Evolutionary conservation across 306 rosid species (phyloP).

Genomic region (Cicer cuneatum): DNA sequence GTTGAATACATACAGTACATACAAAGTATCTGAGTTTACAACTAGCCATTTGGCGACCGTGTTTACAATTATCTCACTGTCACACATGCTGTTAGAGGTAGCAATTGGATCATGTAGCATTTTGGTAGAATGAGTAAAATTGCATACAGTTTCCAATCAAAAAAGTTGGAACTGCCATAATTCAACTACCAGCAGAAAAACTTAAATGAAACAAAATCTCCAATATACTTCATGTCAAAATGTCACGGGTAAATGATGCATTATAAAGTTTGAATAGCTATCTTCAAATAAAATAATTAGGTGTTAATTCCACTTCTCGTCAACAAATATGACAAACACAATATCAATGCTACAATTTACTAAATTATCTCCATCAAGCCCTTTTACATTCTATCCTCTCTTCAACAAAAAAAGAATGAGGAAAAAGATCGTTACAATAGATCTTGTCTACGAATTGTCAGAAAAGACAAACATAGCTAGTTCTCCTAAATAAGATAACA

Average conservation of each 20-base stretch:
- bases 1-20: slow-evolving; percentile 18
- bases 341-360: slow-evolving; percentile 41
- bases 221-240: slow-evolving; percentile 27
- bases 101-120: slow-evolving; percentile 24
- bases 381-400: slow-evolving; percentile 58
- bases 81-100: slow-evolving; percentile 5
- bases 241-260: slow-evolving; percentile 18
- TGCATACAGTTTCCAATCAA: neutral
- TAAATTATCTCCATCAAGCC: slow-evolving; percentile 47
- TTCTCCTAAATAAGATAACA: slow-evolving; percentile 52
- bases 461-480: slow-evolving; percentile 44
- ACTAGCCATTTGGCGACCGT: neutral
- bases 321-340: slow-evolving; percentile 39
- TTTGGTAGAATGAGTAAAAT: neutral
- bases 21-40: neutral
- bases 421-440: slow-evolving; percentile 50
- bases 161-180: slow-evolving; percentile 4
- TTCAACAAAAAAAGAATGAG: slow-evolving; percentile 49
- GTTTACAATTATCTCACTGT: neutral
- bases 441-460: slow-evolving; percentile 50
- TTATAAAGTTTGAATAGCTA: neutral
- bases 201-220: slow-evolving; percentile 13
- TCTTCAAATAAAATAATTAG: slow-evolving; percentile 24
- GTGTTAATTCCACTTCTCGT: slow-evolving; percentile 31
- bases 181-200: slow-evolving; percentile 4